Base-by-base conservation (phyloP, 2,329 filamentous ascomycete species). In the Pseudogymnoascus sp. region DNA sequence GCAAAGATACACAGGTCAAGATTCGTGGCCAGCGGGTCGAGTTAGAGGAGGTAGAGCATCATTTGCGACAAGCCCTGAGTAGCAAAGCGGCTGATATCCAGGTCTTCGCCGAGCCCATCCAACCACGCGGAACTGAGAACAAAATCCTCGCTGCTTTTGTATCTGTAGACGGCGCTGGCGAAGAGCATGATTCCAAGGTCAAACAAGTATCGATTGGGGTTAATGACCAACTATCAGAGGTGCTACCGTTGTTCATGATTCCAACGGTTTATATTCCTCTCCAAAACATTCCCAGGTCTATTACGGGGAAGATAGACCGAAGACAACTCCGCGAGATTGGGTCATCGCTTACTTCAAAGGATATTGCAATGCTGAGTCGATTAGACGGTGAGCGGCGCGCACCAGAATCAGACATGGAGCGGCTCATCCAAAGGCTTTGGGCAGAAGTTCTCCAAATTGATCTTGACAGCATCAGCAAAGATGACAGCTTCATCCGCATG, bases 1-100 rank as follows among this genome's bases (percentile, higher is more conserved):
- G 86, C 18, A 81, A 82, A 60, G 86, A 88, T 69, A 83, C 85
- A 23, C 86, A 88, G 72, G 80, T 87, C 63, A 88, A 88, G 69
- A 75, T 88, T 26, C 80, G 85, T 37, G 86, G 86, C 0, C 85
- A 88, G 69, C 76, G 86, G 51, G 77, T 88, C 4, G 86, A 88
- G 68, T 82, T 87, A 65, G 82, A 81, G 16, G 86, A 88, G 70
- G 86, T 88, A 34, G 61, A 62, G 21, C 37, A 61, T 21, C 59
- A 61, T 29, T 37, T 61, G 36, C 21, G 63, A 40, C 34, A 57
- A 34, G 51, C 8, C 4, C 26, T 57, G 7, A 5, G 26, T 18
- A 18, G 11, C n/a, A 57, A 57, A 34, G 29, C 26, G n/a, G n/a
- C 26, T 57, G 51, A 11, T 18, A 57, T 57, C 8, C 51, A 57